These are phyloP conservation scores for Luffa aegyptiaca DNA, from an alignment of 306 rosid species.

Conservation along the genomic window DNA sequence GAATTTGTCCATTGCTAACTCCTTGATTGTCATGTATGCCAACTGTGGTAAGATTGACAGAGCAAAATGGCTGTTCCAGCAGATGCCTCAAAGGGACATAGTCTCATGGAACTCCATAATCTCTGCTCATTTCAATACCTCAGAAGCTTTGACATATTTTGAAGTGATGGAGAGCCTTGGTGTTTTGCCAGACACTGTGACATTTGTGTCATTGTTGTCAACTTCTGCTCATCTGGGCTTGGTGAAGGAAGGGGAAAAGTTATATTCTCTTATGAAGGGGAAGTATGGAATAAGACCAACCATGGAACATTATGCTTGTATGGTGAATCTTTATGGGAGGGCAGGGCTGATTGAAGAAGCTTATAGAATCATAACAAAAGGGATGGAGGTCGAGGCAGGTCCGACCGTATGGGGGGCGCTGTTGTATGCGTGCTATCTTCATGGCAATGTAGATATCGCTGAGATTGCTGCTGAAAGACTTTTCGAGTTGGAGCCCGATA, in stretches of 20 bases:
- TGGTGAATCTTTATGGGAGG: constrained; percentile 86
- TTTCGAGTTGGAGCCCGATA: constrained; percentile 79
- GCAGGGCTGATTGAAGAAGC: constrained; percentile 70
- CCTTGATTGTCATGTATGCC: constrained; percentile 55
- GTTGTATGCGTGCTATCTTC: constrained; percentile 61
- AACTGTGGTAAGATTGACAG: constrained; percentile 37
- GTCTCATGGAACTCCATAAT: constrained; percentile 83
- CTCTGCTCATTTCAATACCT: constrained; percentile 52
- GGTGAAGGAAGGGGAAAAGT: constrained; percentile 55
- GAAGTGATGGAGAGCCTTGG: constrained; percentile 49
- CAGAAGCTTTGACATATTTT: constrained; percentile 45
- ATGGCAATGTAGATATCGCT: constrained; percentile 46
- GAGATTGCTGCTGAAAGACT: constrained; percentile 71
- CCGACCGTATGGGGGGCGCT: constrained; percentile 91
- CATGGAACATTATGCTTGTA: constrained; percentile 79
- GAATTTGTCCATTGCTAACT: constrained; percentile 60
- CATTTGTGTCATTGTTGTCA: constrained; percentile 68
- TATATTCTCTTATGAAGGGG: constrained; percentile 47
- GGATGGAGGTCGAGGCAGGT: constrained; percentile 50
- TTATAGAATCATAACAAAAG: constrained; percentile 33
- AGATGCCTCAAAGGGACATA: constrained; percentile 67
- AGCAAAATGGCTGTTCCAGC: constrained; percentile 45
- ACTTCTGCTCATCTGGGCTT: constrained; percentile 61
- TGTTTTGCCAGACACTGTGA: constrained; percentile 46
- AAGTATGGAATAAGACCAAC: constrained; percentile 60